Conservation (phyloP, 2,329 filamentous ascomycete genomes). For the Monascus ruber region DNA sequence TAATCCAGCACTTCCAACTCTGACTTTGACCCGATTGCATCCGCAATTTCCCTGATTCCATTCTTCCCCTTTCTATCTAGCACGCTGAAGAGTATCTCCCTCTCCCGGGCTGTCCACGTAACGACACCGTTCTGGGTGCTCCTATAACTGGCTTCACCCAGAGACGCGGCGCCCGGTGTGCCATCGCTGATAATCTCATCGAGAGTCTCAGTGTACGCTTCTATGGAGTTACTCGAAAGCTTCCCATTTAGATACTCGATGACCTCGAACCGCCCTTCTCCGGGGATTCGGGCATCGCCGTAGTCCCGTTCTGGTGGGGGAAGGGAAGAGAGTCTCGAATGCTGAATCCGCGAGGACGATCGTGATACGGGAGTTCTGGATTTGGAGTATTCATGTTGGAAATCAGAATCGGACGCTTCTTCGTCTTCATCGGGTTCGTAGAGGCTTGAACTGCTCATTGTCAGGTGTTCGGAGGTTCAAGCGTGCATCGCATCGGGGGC, state of each 20-base stretch:
- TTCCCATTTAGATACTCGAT: slow-evolving; percentile 6
- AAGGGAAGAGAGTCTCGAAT: slow-evolving; percentile 4
- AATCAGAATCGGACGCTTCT: slow-evolving; percentile 12
- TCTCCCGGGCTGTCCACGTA: slow-evolving; percentile 61
- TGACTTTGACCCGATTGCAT: slow-evolving; percentile 58
- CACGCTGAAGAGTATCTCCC: slow-evolving; percentile 55
- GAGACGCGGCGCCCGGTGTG: slow-evolving; percentile 2
- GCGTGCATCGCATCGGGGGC: slow-evolving; percentile 16
- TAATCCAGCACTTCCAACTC: slow-evolving; percentile 63
- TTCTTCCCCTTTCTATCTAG: slow-evolving; percentile 54
- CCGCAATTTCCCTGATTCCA: slow-evolving; percentile 51
- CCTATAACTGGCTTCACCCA: slow-evolving; percentile 14
- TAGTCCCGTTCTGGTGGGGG: background rate
- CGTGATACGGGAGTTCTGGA: slow-evolving; percentile 2
- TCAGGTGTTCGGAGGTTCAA: slow-evolving; percentile 39
- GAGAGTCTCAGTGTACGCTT: slow-evolving; percentile 40
- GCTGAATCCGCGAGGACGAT: slow-evolving; percentile 5
- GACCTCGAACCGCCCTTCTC: slow-evolving; percentile 4
- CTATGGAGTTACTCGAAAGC: slow-evolving; percentile 34
- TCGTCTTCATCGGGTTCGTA: slow-evolving; percentile 23
- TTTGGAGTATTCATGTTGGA: slow-evolving; percentile 6
- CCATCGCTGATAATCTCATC: slow-evolving; percentile 45
- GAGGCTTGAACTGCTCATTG: slow-evolving; percentile 27
- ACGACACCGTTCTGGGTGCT: slow-evolving; percentile 56
- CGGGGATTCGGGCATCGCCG: background rate